Evolutionary conservation across 2,329 filamentous ascomycete species (phyloP), one percentile per base, ranked within the genome.

Genomic region (Ceratocystis cubensis): DNA sequence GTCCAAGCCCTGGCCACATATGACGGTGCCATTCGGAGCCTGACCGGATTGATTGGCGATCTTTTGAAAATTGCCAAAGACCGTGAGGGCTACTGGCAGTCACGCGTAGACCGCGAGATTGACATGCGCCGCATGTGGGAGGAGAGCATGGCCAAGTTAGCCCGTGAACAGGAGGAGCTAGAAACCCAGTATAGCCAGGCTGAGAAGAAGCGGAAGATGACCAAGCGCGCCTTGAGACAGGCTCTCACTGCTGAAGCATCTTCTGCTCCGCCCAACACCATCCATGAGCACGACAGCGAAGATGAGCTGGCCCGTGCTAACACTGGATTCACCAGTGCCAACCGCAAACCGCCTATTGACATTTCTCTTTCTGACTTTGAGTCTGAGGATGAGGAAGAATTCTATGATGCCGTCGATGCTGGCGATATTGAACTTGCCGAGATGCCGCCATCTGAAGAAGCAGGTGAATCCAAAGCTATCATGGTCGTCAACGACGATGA

Each of bases 91-190:
- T 96, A 96, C 74, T 99, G 94, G 94, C 93, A 97, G 75, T 95
- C 96, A 74, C 87, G 92, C 15, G 80, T 99, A 50, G 92, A 96
- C 71, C 87, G 91, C 65, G 94, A 99, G 77, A 87, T 87, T 56
- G 90, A 96, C 73, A 88, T 97, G 77, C 86, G 94, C 46, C 87
- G 89, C 68, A 89, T 99, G 85, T 99, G 94, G 94, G 94, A 99
- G 76, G 94, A 99, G 72, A 97, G 92, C 76, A 96, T 99, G 94
- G 91, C 94, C 8, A 87, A 92, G 72, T 88, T 99, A n/a, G 94
- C 92, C 20, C 86, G 85, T 66, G 94, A 99, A 74, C 94, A 99
- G 72, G 94, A 97, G 75, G 84, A 91, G 64, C 82, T 99, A 1
- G 91, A 97, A 74, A 89, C 85, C 45, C 88, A 87, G 67, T 89